These are phyloP conservation scores for Coelastrella sp. DNA, from an alignment of 139 green algal genomes.

Conservation along the genomic window DNA sequence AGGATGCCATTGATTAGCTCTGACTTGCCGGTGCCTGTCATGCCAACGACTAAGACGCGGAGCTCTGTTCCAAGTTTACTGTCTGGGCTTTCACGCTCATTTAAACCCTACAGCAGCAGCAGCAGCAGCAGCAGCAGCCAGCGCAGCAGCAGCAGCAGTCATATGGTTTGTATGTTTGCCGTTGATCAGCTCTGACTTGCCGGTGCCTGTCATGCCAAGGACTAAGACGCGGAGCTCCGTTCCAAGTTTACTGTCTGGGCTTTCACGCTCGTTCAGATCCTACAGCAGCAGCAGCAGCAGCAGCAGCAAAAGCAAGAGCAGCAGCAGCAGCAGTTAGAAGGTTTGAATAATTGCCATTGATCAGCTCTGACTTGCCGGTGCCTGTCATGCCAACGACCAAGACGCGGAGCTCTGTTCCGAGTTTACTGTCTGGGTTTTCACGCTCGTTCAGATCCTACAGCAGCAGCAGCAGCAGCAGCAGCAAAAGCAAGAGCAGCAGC, in stretches of 20 bases:
- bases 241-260: neutral
- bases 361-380: slow-evolving; percentile 10
- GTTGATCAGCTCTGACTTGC: neutral
- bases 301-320: slow-evolving; percentile 10
- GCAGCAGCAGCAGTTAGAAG: neutral
- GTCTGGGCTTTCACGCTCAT: no score
- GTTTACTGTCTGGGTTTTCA: neutral
- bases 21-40: slow-evolving; percentile 62
- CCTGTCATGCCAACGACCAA: slow-evolving; percentile 71
- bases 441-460: slow-evolving; percentile 22
- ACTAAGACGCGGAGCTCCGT: slow-evolving; percentile 65
- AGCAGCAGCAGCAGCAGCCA: neutral
- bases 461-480: neutral
- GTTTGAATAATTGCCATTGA: neutral
- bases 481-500: slow-evolving; percentile 4
- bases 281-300: neutral
- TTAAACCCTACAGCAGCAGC: neutral
- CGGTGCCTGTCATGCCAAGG: slow-evolving; percentile 67
- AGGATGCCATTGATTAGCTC: slow-evolving; percentile 72
- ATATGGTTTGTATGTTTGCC: neutral
- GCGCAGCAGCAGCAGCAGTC: no score
- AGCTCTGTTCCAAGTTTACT: slow-evolving; percentile 37
- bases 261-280: slow-evolving; percentile 13
- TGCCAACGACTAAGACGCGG: slow-evolving; percentile 67
- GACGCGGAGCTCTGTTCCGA: slow-evolving; percentile 58